phyloP scores from a whole-genome alignment of 352 stramenopile species.

The Pythium pyrilobum region DNA sequence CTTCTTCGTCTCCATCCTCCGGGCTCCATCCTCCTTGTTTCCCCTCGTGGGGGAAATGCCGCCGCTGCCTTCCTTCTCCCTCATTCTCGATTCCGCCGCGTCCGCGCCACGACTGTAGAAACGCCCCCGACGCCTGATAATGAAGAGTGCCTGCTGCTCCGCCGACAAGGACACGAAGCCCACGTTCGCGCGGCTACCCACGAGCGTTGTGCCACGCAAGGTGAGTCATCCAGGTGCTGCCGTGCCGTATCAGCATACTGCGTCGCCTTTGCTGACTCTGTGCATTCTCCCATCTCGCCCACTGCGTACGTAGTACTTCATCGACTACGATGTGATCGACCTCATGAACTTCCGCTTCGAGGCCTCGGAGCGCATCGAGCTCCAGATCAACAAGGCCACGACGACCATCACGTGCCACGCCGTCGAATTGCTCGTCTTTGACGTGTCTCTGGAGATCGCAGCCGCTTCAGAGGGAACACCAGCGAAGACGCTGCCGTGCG shows the following conservation, averaged over 20 bases:
- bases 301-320: constrained; percentile 32
- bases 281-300: neutral
- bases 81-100: too few species aligned
- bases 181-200: constrained; percentile 46
- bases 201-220: constrained; percentile 47
- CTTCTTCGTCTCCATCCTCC: too few species aligned
- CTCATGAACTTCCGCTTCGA: constrained; percentile 73
- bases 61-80: too few species aligned
- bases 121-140: too few species aligned
- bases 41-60: too few species aligned
- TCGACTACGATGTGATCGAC: constrained; percentile 77
- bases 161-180: constrained; percentile 1
- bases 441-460: constrained; percentile 49
- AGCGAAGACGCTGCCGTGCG: constrained; percentile 22
- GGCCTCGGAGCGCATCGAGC: constrained; percentile 49
- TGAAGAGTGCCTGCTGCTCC: neutral
- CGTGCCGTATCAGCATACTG: neutral
- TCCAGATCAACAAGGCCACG: constrained; percentile 53
- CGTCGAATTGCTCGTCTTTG: constrained; percentile 89
- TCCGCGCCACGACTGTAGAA: too few species aligned
- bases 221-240: constrained; percentile 17
- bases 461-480: constrained; percentile 7
- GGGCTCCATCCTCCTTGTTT: too few species aligned
- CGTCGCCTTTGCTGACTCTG: constrained; percentile 8
- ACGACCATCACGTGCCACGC: constrained; percentile 89